Conservation (phyloP, 352 stramenopile genomes). For the Aphanomyces stellatus region DNA sequence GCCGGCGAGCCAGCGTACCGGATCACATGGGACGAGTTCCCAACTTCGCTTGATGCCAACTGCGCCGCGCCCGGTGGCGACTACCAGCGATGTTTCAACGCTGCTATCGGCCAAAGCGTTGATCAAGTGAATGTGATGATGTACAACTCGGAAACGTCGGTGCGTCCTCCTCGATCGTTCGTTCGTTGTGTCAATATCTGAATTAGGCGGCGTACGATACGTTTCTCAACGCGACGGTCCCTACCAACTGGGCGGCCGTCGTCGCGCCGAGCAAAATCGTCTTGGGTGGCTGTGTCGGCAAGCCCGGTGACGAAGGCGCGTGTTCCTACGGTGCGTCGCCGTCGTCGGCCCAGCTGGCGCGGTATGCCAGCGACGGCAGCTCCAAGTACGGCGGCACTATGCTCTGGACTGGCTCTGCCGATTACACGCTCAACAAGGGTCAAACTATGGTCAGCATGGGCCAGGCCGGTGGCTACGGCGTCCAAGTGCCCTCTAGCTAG, state of each 20-base stretch:
- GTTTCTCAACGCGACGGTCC: not conserved
- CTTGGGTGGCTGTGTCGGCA: slow-evolving; percentile 8
- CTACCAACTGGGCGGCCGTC: not conserved
- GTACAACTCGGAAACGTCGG: slow-evolving; percentile 38
- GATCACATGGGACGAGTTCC: slow-evolving; percentile 19
- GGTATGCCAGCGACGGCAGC: not conserved
- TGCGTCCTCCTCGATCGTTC: not conserved
- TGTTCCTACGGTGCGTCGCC: slow-evolving; percentile 13
- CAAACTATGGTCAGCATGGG: not conserved
- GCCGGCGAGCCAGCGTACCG: slow-evolving; percentile 63
- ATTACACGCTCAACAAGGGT: not conserved
- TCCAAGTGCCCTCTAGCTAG: not conserved
- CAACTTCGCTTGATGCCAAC: not conserved
- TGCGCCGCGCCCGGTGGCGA: slow-evolving; percentile 1
- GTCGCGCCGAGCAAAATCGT: not conserved
- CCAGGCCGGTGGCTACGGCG: not conserved
- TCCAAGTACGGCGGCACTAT: slow-evolving; percentile 15
- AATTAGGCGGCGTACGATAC: slow-evolving; percentile 13
- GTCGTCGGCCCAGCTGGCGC: not conserved
- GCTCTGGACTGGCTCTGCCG: slow-evolving; percentile 14
- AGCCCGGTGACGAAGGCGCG: not conserved
- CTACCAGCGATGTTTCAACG: slow-evolving; percentile 59
- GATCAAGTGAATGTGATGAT: slow-evolving; percentile 82
- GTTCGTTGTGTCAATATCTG: too few relatives aligned
- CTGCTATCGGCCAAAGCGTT: slow-evolving; percentile 39